Evolutionary conservation across 139 green algal genomes (phyloP), one percentile per base, ranked within the genome.

Genomic region (Ettlia oleoabundans): DNA sequence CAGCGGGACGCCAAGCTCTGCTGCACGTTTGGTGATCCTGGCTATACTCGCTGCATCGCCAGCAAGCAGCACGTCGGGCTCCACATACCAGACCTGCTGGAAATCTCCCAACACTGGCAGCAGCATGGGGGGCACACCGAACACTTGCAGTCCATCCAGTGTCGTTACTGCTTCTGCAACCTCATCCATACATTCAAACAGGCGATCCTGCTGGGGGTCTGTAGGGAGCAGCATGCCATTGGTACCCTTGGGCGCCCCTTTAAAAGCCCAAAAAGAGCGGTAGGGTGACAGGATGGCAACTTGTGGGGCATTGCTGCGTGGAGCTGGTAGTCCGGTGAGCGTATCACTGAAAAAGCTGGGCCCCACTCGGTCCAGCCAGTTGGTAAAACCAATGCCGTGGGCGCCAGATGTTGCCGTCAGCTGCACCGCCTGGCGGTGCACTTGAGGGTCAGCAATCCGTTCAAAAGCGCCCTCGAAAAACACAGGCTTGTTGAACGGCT

Each of bases 381-480:
- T 65, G 18, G 55, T 65, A 22, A 65, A 65, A 22, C 55, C 55
- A 22, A 65, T 65, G 55, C 55, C 21, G 21, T 65, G 55, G 15
- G 55, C 55, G 18, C 47, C 55, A 15, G 55, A 65, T 22, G 21
- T 65, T 22, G 55, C 55, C 30, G 55, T 65, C 55, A 65, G 21
- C 55, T 65, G 55, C 15, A 65, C 55, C 5, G 55, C 55, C 55
- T 65, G 15, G 18, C 55, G 55, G 21, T 65, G 55, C 55, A 58
- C 9, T 65, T 28, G 18, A 28, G 55, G 55, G 21, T 65, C 55
- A n/a, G 18, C 30, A 22, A 65, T 65, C 18, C 55, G 15, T 22
- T 65, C 55, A 65, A 65, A 65, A 9, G 55, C 55, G 55, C 55
- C 55, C 55, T 65, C 15, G 30, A 65, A 65, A n/a, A 65, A 65